Evolutionary conservation across 371 early-diverging fungal genomes (phyloP), one percentile per base, ranked within the genome.

Genomic region (Mortierella sp.): DNA sequence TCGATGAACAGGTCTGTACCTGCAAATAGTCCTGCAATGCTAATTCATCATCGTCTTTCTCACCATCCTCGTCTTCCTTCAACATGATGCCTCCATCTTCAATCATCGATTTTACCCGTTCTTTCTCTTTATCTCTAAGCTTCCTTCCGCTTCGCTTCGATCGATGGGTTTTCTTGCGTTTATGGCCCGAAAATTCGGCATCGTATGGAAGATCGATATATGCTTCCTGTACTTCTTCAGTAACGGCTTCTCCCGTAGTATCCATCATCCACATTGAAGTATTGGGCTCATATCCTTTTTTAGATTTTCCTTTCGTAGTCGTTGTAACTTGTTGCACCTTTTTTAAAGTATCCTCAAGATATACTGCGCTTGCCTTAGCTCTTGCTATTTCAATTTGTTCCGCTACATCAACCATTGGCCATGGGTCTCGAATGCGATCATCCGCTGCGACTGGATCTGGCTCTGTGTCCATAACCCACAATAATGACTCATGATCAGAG

Each of bases 21-120:
- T 70, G 57, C 43, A 70, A 19, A 40, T 76, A 76, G 22, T 76
- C 76, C 37, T 62, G 58, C 10, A 76, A 45, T 12, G 67, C 70
- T 32, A 26, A 26, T 10, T 58, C 49, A 15, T 59, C 69, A 13
- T 75, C 64, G 32, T 75, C 69, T 19, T 45, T 69, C 19, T 61
- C 54, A 26, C 68, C 63, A 23, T 66, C 61, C 13, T 29, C 26
- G 22, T 45, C 55, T 8, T 66, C 66, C 43, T 61, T 55, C 31
- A 70, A 31, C 35, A 66, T 37, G 35, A 76, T 23, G 42, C n/a
- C 54, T 0, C 68, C 68, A 43, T 15, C 31, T 1, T 47, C 72
- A 0, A 13, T 45, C 69, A 70, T 29, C 23, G 19, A 53, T 26
- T 53, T 70, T 22, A 63, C 45, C 10, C 28, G 47, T 22, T 64